Evolutionary conservation across 306 rosid species (phyloP), one percentile per base, ranked within the genome.

Genomic region (Macrotyloma uniflorum): DNA sequence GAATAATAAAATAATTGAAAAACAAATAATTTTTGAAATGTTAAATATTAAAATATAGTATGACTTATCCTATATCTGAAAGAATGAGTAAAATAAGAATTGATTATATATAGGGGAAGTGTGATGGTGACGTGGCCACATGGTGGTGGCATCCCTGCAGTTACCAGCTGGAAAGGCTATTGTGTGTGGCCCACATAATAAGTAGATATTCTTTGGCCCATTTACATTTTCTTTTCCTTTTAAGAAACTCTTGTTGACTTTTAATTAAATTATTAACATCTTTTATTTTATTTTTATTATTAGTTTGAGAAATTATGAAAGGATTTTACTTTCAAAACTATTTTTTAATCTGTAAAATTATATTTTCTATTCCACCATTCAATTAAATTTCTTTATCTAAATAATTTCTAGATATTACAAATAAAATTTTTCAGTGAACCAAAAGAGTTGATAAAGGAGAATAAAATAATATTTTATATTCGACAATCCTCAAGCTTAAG

Each of bases 101-200:
- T 20, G 3, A 22, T 0, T 22, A 3, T 9, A 10, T 20, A 22
- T 7, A 28, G 4, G 43, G 1, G 11, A 77, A 13, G 2, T 59
- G 49, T 2, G 35, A 10, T 18, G 70, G 42, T 76, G 85, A 83
- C 85, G 85, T 77, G 80, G 87, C 85, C 88, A 85, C 72, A 71
- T 87, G 85, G 2, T 5, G 40, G 50, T 2, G 80, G 83, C 38
- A 38, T 23, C 88, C 78, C 24, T 12, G 45, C 59, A 3, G 26
- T 5, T 70, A 13, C 80, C 78, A 85, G 87, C 89, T 83, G 86
- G 85, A 76, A 83, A 79, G 67, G 14, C 65, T 74, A 40, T 36
- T 22, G 28, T 74, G 30, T 57, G 26, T 45, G n/a, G 26, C 70
- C 73, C 73, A 33, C 67, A 23, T 6, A 40, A 23, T 36, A 23